Base-by-base conservation (phyloP, 495 filamentous ascomycete species). In the Talaromyces stipitatus region DNA sequence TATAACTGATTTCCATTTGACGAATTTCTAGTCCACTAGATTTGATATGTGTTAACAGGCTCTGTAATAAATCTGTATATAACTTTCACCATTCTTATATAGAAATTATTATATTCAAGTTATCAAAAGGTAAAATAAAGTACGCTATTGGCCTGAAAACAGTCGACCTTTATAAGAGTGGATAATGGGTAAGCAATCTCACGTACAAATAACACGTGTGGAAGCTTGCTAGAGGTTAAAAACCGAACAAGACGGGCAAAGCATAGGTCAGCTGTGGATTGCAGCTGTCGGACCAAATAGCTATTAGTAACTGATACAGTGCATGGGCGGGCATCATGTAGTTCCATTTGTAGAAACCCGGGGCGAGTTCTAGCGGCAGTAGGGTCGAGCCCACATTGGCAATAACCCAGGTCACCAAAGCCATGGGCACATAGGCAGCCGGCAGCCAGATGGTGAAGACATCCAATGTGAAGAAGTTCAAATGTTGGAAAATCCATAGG, bases 401-500 rank as follows among this genome's bases (percentile, higher is more conserved):
- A 5, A 81, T 61, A 14, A 81, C 61, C 79, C 79, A 82, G 1
- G 69, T 60, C 11, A 83, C 69, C 12, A 82, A 58, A 0, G 66
- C 63, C 70, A 80, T 73, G 6, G 80, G 75, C 0, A 81, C 62
- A 55, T 62, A 77, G 0, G 64, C 65, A 18, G 61, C 59, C 1
- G 77, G 70, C 1, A 79, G 18, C 72, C 72, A 78, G 45, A 74
- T 63, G 1, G 74, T 75, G 51, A 79, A 69, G 9, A 73, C 63
- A 47, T 83, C 78, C 0, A 83, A 66, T 9, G 64, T 60, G 28
- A 78, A 64, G 60, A 79, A 83, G 59, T 81, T 79, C 23, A 72
- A 46, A 58, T 82, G 77, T 2, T 69, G 72, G 36, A 78, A 78
- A 6, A 83, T 74, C 80, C 80, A 83, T 1, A 81, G 48, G 0